Conservation (phyloP, 2,329 filamentous ascomycete species). For the Fusarium udum region DNA sequence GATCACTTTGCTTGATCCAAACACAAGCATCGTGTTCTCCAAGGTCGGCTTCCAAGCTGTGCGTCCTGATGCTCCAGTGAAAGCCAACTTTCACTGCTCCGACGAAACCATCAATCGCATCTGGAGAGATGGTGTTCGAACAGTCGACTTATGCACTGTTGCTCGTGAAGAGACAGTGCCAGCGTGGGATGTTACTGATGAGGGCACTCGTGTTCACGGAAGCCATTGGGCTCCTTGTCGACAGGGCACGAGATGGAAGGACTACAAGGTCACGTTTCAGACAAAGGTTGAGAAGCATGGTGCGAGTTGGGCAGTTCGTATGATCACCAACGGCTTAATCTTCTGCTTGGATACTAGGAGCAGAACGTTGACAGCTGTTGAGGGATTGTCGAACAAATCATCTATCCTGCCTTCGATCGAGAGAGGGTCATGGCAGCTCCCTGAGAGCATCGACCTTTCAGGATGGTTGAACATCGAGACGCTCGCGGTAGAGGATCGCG, state of each 20-base stretch:
- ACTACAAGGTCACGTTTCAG: not conserved
- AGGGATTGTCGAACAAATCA: not conserved
- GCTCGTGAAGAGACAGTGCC: not conserved
- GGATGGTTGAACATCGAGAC: not conserved
- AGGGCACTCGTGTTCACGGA: not conserved
- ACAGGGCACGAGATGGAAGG: not conserved
- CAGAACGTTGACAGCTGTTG: not conserved
- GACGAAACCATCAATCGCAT: not conserved
- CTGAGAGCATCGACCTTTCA: accelerated
- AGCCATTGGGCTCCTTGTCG: conserved; percentile 9
- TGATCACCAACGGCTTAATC: not conserved
- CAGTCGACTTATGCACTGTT: not conserved
- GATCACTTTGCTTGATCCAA: not conserved
- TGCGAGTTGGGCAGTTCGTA: not conserved
- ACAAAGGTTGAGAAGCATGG: not conserved
- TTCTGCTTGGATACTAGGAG: not conserved
- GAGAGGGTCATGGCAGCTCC: not conserved
- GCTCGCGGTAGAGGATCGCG: accelerated
- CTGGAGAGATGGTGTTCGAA: conserved; percentile 5
- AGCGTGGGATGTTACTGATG: not conserved
- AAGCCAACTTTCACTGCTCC: not conserved
- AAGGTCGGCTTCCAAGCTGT: not conserved
- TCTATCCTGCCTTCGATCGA: not conserved
- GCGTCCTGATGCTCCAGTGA: not conserved
- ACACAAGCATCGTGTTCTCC: not conserved